phyloP scores from a whole-genome alignment of 148 eudicot species.

The Rhododendron vialii region DNA sequence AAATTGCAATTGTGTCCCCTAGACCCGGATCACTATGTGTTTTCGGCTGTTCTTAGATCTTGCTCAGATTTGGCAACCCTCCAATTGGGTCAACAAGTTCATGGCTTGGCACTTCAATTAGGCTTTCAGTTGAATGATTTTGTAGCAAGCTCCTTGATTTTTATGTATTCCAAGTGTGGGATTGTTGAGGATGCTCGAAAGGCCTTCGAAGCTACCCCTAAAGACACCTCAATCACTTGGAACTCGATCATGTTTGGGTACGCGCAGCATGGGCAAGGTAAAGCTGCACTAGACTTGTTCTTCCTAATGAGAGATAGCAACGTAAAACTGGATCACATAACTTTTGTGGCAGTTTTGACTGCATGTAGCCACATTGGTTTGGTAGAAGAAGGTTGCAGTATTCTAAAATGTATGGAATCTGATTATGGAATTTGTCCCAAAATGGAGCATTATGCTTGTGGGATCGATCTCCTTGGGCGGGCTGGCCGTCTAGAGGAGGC shows the following conservation, averaged over 20 bases:
- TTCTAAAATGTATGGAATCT: constrained; percentile 51
- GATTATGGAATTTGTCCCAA: constrained; percentile 41
- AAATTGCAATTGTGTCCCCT: constrained; percentile 39
- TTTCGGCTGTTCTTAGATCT: constrained; percentile 68
- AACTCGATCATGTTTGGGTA: constrained; percentile 72
- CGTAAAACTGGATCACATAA: constrained; percentile 60
- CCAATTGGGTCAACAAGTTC: constrained; percentile 59
- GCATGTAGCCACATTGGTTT: constrained; percentile 81
- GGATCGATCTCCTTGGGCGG: constrained; percentile 63
- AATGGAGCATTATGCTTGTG: constrained; percentile 88
- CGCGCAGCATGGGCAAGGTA: constrained; percentile 74
- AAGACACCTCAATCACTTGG: constrained; percentile 59
- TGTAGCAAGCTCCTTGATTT: constrained; percentile 59
- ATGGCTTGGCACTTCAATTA: constrained; percentile 45
- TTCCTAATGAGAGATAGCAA: constrained; percentile 35
- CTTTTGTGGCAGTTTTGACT: constrained; percentile 72
- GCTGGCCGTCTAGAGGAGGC: constrained; percentile 62
- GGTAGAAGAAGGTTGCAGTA: constrained; percentile 56
- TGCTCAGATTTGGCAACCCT: constrained; percentile 73
- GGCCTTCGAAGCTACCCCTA: constrained; percentile 53
- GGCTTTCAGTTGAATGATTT: constrained; percentile 54
- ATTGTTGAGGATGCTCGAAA: constrained; percentile 48
- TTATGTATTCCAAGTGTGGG: constrained; percentile 79
- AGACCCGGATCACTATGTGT: constrained; percentile 57
- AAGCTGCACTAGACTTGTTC: constrained; percentile 54